Evolutionary conservation across 2,329 filamentous ascomycete genomes (phyloP), one percentile per base, ranked within the genome.

Genomic region (Fusarium lateritium): DNA sequence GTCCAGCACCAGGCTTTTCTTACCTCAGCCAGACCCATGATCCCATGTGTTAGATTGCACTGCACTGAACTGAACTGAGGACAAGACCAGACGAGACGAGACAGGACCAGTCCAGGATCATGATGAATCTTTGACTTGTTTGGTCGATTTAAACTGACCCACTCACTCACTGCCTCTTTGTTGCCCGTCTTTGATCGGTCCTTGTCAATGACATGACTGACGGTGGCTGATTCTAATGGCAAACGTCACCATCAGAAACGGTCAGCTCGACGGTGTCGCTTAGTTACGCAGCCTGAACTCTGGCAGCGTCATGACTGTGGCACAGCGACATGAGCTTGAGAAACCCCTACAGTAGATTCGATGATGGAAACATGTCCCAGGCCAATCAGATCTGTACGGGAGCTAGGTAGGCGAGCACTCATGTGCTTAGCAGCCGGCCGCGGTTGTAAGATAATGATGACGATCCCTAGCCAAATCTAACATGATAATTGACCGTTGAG

Each of bases 161-260:
- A 57, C 61, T 55, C n/a, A 19, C 28, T 31, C 28, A 36, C 26
- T 62, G 36, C 34, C 49, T 54, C 26, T 47, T 46, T 70, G 42
- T 63, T 51, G 54, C 45, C 34, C 51, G n/a, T 57, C 43, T 56
- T 53, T 28, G 43, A 54, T 57, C 42, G 46, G 39, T 56, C 43
- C 40, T 44, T 62, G 33, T 33, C 50, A 19, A 58, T 52, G 52
- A 22, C 38, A 40, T 39, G 34, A 10, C 28, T 31, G 10, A 63
- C 51, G 52, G 72, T 73, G 72, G 71, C 71, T 74, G 62, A 56
- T 68, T 57, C 43, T 24, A 21, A 43, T 44, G 31, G 47, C 54
- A 62, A 63, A 70, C 70, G 72, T 74, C 72, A 74, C 60, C 49
- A 68, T 68, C 42, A 56, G 67, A 73, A 67, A 70, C 52, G 56